Evolutionary conservation across 2,329 filamentous ascomycete genomes (phyloP), one percentile per base, ranked within the genome.

Genomic region (Arthrobotrys megalospora): DNA sequence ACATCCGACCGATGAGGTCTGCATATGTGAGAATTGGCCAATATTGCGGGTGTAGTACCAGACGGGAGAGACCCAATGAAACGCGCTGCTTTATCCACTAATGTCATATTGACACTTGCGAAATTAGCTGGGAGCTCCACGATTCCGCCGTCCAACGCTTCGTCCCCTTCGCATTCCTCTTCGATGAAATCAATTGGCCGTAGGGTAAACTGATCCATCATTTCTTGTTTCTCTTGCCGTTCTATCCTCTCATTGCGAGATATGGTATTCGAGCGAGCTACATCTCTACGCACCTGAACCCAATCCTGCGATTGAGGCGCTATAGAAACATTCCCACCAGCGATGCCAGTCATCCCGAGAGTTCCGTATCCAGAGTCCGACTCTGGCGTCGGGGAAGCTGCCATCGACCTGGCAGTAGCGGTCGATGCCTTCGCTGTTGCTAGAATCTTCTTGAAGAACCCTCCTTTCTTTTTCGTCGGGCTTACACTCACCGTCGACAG

Each of bases 271-370:
- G 95, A 97, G 41, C 96, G 90, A 84, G 99, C 98, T 55, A 99
- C 92, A 84, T 99, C 96, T 53, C 96, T 90, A 41, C 96, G 91
- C 21, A 98, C 94, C 83, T 98, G 94, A n/a, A 99, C 94, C 94
- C 96, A 99, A 83, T 98, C 95, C 80, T 83, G 72, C 84, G 86
- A 81, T 85, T 83, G 43, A 86, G 82, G 80, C 14, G 84, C 83
- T 0, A 84, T 84, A 16, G 83, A 84, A 45, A 81, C 77, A 45
- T 82, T 81, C 43, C 87, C 88, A 19, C 89, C 88, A 45, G 88
- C 85, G 58, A 92, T 88, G 0, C 86, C 86, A 12, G 86, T 87
- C 6, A 90, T 84, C 1, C 86, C 87, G 70, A 86, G 7, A 60
- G 60, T 43, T 45, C 69, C 53, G 64, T 73, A 70, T n/a, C 68